A percentile compares a stretch with the other conserved stretches of the same genome.
phyloP scores from a whole-genome alignment of 768 basidiomycete genomes.

The Dentipellis sp. region DNA sequence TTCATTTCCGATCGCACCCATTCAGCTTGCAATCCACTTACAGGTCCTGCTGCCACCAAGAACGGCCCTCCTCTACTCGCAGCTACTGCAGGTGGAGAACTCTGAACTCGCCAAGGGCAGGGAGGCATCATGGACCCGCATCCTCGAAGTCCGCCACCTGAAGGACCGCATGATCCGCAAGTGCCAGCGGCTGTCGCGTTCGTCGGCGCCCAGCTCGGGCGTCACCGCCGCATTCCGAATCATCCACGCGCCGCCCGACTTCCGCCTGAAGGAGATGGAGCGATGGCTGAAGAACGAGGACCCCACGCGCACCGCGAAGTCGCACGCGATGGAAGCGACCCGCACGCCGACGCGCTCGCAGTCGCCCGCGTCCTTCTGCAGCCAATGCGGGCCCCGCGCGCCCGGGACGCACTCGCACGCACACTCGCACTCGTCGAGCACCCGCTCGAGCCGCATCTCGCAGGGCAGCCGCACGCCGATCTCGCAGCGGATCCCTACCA shows the following conservation, averaged over 20 bases:
- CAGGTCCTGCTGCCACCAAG: conserved; percentile 63
- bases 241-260: conserved; percentile 60
- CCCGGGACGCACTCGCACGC: not conserved
- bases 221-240: conserved; percentile 48
- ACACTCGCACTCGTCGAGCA: conserved; percentile 14
- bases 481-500: conserved; percentile 1
- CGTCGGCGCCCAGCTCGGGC: conserved; percentile 28
- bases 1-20: not conserved
- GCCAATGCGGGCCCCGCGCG: not conserved
- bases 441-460: conserved; percentile 4
- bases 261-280: conserved; percentile 72
- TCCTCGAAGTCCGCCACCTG: conserved; percentile 65
- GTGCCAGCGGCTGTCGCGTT: conserved; percentile 54
- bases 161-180: conserved; percentile 81
- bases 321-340: conserved; percentile 3
- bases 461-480: not conserved
- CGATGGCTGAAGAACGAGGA: conserved; percentile 57
- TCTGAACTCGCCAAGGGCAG: conserved; percentile 51
- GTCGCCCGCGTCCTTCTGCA: conserved; percentile 1
- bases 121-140: conserved; percentile 53
- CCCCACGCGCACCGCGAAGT: not conserved
- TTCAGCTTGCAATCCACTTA: not conserved
- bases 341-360: conserved; percentile 25
- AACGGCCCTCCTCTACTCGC: conserved; percentile 55
- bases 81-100: conserved; percentile 54